Percentiles rank a stretch among this genome's conserved stretches.
Evolutionary conservation across 1,284 basidiomycete genomes (phyloP).

Genomic region (Tilletia walkeri): DNA sequence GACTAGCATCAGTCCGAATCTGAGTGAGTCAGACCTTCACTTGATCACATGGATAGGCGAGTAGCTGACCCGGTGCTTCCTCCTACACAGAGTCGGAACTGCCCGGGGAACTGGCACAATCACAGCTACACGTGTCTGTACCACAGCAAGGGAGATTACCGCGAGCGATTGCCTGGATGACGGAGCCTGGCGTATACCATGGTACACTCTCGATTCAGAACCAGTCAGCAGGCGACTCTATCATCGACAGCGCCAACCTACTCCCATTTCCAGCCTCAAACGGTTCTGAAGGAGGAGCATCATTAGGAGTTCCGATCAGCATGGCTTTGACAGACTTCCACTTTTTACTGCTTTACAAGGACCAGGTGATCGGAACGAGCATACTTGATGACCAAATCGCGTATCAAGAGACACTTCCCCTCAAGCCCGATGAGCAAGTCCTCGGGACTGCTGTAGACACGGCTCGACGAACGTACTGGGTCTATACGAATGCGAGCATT

Average conservation of each 20-base stretch:
- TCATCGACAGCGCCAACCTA: slow-evolving; percentile 69
- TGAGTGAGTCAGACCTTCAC: slow-evolving; percentile 28
- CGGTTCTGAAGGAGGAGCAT: slow-evolving; percentile 20
- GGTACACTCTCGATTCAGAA: slow-evolving; percentile 54
- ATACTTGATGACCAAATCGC: slow-evolving; percentile 73
- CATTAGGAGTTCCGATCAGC: slow-evolving; percentile 60
- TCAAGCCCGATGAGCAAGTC: slow-evolving; percentile 42
- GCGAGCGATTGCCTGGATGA: slow-evolving; percentile 64
- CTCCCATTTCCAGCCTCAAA: slow-evolving; percentile 50
- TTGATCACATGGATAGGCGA: background rate
- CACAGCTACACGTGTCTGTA: slow-evolving; percentile 58
- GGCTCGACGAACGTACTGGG: slow-evolving; percentile 86
- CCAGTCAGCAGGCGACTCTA: slow-evolving; percentile 63
- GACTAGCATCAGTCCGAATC: slow-evolving; percentile 33
- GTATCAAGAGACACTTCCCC: slow-evolving; percentile 68
- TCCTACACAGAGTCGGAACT: slow-evolving; percentile 41
- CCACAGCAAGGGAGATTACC: slow-evolving; percentile 55
- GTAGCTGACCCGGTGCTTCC: slow-evolving; percentile 33
- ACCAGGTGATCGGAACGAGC: slow-evolving; percentile 59
- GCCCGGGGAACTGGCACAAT: slow-evolving; percentile 46
- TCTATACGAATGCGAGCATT: slow-evolving; percentile 83
- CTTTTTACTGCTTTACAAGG: slow-evolving; percentile 79
- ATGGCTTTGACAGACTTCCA: slow-evolving; percentile 89
- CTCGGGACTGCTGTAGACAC: slow-evolving; percentile 64
- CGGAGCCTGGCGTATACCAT: slow-evolving; percentile 47